Evolutionary conservation across 192 early-diverging fungal genomes (phyloP).

Genomic region (Mortierella hygrophila): DNA sequence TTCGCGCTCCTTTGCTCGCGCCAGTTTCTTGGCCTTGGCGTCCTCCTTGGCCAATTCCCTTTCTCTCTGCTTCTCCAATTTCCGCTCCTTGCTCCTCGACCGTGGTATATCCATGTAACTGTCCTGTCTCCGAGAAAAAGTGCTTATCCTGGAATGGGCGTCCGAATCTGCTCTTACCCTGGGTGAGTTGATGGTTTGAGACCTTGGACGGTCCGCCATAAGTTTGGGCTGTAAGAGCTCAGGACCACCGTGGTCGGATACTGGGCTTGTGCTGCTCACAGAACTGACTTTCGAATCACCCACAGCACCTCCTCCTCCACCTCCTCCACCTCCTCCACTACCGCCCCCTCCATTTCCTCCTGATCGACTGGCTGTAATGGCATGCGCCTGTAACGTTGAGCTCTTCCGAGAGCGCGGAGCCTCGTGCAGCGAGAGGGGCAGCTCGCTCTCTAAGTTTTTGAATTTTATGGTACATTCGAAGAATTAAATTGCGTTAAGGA

Average conservation of each 20-base stretch:
- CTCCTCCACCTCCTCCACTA: not conserved
- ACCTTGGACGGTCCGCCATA: slow-evolving; percentile 5
- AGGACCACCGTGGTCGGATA: not conserved
- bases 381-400: slow-evolving; percentile 11
- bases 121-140: not conserved
- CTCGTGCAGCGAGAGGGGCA: slow-evolving; percentile 29
- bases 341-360: not conserved
- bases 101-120: not conserved
- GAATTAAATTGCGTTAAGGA: not conserved
- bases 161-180: slow-evolving; percentile 17
- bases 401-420: slow-evolving; percentile 29
- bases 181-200: slow-evolving; percentile 7
- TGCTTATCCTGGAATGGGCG: not conserved
- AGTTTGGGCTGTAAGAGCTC: not conserved
- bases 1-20: slow-evolving; percentile 25
- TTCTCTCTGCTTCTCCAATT: slow-evolving; percentile 23
- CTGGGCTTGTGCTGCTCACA: not conserved
- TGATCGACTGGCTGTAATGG: not conserved
- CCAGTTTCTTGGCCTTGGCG: slow-evolving; percentile 29
- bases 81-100: slow-evolving; percentile 12
- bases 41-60: slow-evolving; percentile 40
- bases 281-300: slow-evolving; percentile 4
- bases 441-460: slow-evolving; percentile 4
- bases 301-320: not conserved
- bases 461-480: not conserved